These are phyloP conservation scores for Paramecium sonneborni DNA, from an alignment of 73 alveolate genomes.

Conservation along the genomic window DNA sequence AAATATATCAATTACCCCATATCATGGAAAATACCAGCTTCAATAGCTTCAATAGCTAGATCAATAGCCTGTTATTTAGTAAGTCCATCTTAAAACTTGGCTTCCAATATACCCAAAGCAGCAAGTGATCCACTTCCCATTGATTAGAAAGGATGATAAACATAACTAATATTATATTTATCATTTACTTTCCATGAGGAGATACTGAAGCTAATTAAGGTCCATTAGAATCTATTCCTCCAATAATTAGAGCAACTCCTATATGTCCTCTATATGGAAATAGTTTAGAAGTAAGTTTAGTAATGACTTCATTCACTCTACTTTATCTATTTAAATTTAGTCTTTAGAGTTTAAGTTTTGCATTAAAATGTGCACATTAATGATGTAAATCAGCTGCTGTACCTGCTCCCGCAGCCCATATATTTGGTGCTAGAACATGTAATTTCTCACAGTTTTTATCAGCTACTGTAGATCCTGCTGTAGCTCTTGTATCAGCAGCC, in stretches of 20 bases:
- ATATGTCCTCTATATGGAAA: slow-evolving; percentile 91
- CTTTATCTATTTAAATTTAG: slow-evolving; percentile 92
- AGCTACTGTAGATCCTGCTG: slow-evolving; percentile 98
- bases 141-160: slow-evolving; percentile 93
- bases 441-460: slow-evolving; percentile 96
- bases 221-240: slow-evolving; percentile 95
- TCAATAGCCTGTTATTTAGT: slow-evolving; percentile 88
- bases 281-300: slow-evolving; percentile 86
- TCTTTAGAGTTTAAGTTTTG: slow-evolving; percentile 88
- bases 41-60: slow-evolving; percentile 84
- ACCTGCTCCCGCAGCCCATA: slow-evolving; percentile 99
- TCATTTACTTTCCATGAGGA: slow-evolving; percentile 87
- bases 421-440: slow-evolving; percentile 96
- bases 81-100: slow-evolving; percentile 91
- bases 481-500: slow-evolving; percentile 99
- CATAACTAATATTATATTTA: slow-evolving; percentile 59
- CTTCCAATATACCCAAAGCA: slow-evolving; percentile 97
- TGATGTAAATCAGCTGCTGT: slow-evolving; percentile 98
- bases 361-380: slow-evolving; percentile 73
- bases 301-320: slow-evolving; percentile 93
- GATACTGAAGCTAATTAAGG: slow-evolving; percentile 90
- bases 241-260: slow-evolving; percentile 98
- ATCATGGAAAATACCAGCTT: slow-evolving; percentile 98
- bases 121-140: slow-evolving; percentile 99
- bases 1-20: slow-evolving; percentile 76